Conservation (phyloP, 352 stramenopile genomes). For the Phytophthora niederhauseri region DNA sequence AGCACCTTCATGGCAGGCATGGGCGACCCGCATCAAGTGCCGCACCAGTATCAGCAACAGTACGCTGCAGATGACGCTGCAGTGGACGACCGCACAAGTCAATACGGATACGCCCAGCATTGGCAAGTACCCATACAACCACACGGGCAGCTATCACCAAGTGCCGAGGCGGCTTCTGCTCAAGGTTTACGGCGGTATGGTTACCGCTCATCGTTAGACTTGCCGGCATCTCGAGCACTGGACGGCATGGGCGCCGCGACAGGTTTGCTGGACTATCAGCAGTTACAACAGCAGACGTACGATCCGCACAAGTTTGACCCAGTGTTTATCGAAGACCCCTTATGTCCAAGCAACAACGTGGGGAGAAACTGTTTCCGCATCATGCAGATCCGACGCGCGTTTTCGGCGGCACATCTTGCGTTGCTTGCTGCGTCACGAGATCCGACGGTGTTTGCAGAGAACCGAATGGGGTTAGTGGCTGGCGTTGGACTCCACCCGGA, state of each 20-base stretch:
- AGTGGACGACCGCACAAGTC: conserved; percentile 59
- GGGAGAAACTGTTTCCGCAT: conserved; percentile 97
- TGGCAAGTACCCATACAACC: conserved; percentile 61
- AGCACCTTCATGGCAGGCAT: conserved; percentile 49
- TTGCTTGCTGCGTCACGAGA: conserved; percentile 69
- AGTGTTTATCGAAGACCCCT: conserved; percentile 95
- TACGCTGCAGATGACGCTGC: conserved; percentile 51
- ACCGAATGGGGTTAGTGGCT: conserved; percentile 58
- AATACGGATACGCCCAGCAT: conserved; percentile 55
- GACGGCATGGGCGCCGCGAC: conserved; percentile 36
- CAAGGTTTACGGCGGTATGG: conserved; percentile 68
- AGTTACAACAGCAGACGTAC: conserved; percentile 57
- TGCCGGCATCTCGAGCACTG: conserved; percentile 43
- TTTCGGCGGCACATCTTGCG: conserved; percentile 73
- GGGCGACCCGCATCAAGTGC: conserved; percentile 42
- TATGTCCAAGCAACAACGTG: conserved; percentile 96
- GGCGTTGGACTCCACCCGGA: conserved; percentile 78
- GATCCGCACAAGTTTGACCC: conserved; percentile 94
- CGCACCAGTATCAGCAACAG: conserved; percentile 54
- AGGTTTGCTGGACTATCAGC: conserved; percentile 52
- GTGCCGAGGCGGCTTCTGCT: conserved; percentile 58
- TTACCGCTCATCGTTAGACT: conserved; percentile 73
- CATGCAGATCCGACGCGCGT: conserved; percentile 85
- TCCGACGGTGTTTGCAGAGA: conserved; percentile 55
- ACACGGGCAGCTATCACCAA: conserved; percentile 50